These are phyloP conservation scores for Candida takata DNA, from an alignment of 805 yeast species.

Conservation along the genomic window DNA sequence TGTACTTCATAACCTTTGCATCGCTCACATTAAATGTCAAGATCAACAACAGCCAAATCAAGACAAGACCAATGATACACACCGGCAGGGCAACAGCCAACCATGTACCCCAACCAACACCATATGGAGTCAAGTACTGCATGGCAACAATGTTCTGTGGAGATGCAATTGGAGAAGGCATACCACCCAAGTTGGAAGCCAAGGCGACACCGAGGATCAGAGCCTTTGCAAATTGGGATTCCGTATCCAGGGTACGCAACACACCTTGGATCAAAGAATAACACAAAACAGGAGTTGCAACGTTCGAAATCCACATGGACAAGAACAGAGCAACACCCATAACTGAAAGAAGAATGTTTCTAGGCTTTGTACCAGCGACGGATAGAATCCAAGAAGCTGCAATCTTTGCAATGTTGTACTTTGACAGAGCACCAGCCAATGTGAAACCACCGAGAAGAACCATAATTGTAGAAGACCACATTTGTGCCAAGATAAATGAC, in stretches of 20 bases:
- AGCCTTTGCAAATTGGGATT: slow-evolving; percentile 77
- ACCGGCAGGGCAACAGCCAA: slow-evolving; percentile 84
- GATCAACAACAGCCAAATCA: slow-evolving; percentile 64
- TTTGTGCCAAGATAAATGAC: slow-evolving; percentile 61
- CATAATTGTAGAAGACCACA: slow-evolving; percentile 96
- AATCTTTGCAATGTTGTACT: slow-evolving; percentile 83
- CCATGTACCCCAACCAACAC: slow-evolving; percentile 83
- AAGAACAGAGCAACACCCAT: slow-evolving; percentile 82
- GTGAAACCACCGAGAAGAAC: slow-evolving; percentile 88
- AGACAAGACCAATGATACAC: slow-evolving; percentile 49
- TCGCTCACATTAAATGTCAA: slow-evolving; percentile 46
- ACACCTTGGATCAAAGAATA: slow-evolving; percentile 83
- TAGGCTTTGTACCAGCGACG: slow-evolving; percentile 77
- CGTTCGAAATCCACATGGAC: slow-evolving; percentile 95
- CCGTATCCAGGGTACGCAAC: slow-evolving; percentile 67
- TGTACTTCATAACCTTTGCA: slow-evolving; percentile 39
- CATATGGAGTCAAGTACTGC: slow-evolving; percentile 64
- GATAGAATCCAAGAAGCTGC: slow-evolving; percentile 78
- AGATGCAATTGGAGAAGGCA: slow-evolving; percentile 94
- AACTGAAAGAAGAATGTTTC: slow-evolving; percentile 64
- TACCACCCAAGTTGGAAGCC: slow-evolving; percentile 89
- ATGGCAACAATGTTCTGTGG: slow-evolving; percentile 94
- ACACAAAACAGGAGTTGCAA: slow-evolving; percentile 92
- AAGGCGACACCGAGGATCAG: slow-evolving; percentile 85
- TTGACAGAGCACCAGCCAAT: slow-evolving; percentile 86